Conservation (phyloP, 139 green algal species). For the Chlamydomonas schloesseri region DNA sequence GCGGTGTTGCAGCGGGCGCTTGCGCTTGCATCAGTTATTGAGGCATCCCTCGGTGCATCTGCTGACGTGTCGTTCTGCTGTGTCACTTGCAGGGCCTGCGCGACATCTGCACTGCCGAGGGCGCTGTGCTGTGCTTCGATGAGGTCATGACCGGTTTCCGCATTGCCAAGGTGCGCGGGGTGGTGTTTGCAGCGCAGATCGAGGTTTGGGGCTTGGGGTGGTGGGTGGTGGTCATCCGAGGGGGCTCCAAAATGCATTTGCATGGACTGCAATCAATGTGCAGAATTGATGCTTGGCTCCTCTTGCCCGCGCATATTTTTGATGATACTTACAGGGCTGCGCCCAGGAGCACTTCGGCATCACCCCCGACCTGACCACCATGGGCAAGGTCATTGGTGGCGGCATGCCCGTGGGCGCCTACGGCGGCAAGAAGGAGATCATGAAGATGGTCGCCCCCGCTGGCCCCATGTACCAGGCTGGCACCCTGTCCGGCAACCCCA, state of each 20-base stretch:
- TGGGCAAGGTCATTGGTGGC: conserved; percentile 99
- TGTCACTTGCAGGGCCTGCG: conserved; percentile 83
- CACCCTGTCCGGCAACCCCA: conserved; percentile 97
- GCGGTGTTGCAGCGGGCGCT: too few relatives aligned
- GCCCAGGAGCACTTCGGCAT: conserved; percentile 96
- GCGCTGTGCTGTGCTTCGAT: conserved; percentile 97
- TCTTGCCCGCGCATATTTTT: neutral
- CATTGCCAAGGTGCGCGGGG: conserved; percentile 81
- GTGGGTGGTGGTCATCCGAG: too few relatives aligned
- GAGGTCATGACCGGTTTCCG: conserved; percentile 98
- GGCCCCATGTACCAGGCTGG: conserved; percentile 96
- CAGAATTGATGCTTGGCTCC: neutral
- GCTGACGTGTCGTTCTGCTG: too few relatives aligned
- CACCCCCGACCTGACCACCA: conserved; percentile 98
- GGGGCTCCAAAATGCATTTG: too few relatives aligned
- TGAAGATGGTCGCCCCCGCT: conserved; percentile 97
- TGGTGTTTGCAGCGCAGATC: neutral
- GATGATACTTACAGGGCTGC: conserved; percentile 53
- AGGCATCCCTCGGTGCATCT: too few relatives aligned
- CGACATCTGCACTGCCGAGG: conserved; percentile 87
- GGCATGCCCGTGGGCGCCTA: conserved; percentile 98
- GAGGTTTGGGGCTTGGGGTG: too few relatives aligned
- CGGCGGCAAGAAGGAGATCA: conserved; percentile 96
- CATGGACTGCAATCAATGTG: too few relatives aligned
- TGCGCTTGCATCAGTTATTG: too few relatives aligned